Evolutionary conservation across 768 basidiomycete genomes (phyloP), one percentile per base, ranked within the genome.

Genomic region (Exidia glandulosa): DNA sequence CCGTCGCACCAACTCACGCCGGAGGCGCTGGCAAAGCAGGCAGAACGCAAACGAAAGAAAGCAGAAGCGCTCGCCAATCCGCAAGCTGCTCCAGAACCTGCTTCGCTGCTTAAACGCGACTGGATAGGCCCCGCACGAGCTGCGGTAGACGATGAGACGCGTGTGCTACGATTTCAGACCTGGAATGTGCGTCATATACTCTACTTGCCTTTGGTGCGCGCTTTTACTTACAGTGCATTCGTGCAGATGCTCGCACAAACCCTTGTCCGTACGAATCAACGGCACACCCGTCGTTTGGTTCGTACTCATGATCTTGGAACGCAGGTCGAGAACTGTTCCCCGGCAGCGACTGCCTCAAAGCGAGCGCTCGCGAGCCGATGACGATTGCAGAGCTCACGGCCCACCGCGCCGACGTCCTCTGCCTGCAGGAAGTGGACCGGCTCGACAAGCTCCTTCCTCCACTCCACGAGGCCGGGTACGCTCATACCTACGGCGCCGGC

Each of bases 391-490:
- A 96, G 70, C 77, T 95, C n/a, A 71, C 81, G 16, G 78, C 79
- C 2, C 81, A 87, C 60, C 66, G 80, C n/a, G 83, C 88, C 2
- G 90, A 94, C 70, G 80, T 96, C 29, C 71, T 93, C 48, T 95
- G 93, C 69, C 78, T 96, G 48, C 68, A 96, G 91, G 94, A 97
- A 77, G 91, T 93, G 7, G 94, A 95, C 67, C 78, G 85, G 37
- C 74, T 93, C 29, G 83, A 87, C 34, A 86, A 83, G 64, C 75
- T 94, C 23, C 70, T 86, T 25, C 88, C 89, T 1, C 73, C 77
- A 25, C 77, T 95, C 6, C 78, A 86, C 50, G 68, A 74, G 32
- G 83, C 82, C 13, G 82, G 82, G 10, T 94, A 93, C 69, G 71
- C 74, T 9, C 72, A 82, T 67, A 78, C 82, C 56, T 87, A 83